Evolutionary conservation across 169 alveolate genomes (phyloP).

Genomic region (Cytauxzoon felis): DNA sequence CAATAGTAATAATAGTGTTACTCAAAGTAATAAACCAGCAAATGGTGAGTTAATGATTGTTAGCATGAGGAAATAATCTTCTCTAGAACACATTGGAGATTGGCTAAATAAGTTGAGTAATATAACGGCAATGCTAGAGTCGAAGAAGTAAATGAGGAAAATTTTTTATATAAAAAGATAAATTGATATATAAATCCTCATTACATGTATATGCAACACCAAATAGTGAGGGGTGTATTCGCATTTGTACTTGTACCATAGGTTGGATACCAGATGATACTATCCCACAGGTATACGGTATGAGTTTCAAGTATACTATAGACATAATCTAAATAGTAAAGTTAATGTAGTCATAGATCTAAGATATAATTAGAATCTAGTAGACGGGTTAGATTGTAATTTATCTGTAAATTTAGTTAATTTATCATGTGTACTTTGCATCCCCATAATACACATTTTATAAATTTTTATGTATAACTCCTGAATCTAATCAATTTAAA

Average conservation of each 20-base stretch:
- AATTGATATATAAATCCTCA: background rate
- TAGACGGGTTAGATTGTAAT: too few relatives aligned
- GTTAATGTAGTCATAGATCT: too few relatives aligned
- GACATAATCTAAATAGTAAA: too few relatives aligned
- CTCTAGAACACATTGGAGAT: background rate
- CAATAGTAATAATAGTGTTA: background rate
- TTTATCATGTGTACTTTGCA: too few relatives aligned
- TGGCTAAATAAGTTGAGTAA: conserved; percentile 60
- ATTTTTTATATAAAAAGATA: background rate
- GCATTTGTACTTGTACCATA: background rate
- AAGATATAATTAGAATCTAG: too few relatives aligned
- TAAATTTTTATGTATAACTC: too few relatives aligned
- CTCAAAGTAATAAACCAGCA: conserved; percentile 6
- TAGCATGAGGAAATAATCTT: background rate
- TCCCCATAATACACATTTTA: too few relatives aligned
- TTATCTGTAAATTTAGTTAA: too few relatives aligned
- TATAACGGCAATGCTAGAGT: conserved; percentile 49
- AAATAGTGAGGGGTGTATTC: background rate
- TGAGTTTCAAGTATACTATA: too few relatives aligned
- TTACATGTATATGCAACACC: background rate
- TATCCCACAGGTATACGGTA: too few relatives aligned
- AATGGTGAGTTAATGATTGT: background rate
- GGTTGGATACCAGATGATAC: background rate
- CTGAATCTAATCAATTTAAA: too few relatives aligned
- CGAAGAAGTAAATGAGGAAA: conserved; percentile 6